A percentile compares a stretch with the other conserved stretches of the same genome.
Evolutionary conservation across 495 filamentous ascomycete genomes (phyloP).

Genomic region (Halenospora varia): DNA sequence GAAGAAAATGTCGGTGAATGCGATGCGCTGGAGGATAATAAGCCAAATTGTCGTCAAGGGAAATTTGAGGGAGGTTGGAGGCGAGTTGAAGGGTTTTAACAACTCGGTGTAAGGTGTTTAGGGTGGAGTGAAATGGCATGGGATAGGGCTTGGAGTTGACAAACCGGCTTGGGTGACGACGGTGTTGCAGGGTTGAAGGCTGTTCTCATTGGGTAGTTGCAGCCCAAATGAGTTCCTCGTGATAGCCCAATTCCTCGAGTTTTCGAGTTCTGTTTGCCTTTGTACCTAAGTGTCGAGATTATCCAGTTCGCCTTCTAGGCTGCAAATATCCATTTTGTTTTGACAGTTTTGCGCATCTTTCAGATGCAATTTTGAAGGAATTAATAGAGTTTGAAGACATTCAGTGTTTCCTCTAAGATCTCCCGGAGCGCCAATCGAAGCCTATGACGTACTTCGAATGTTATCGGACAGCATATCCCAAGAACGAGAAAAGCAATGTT

Average conservation of each 20-base stretch:
- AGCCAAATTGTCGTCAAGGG: not conserved
- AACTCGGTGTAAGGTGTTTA: slow-evolving; percentile 3
- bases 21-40: not conserved
- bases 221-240: slow-evolving; percentile 6
- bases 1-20: not conserved
- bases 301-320: too few relatives aligned
- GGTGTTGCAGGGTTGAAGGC: slow-evolving; percentile 5
- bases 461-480: not conserved
- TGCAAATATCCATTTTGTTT: too few relatives aligned
- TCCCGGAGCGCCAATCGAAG: not conserved
- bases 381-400: not conserved
- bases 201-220: slow-evolving; percentile 13
- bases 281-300: not conserved
- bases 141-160: not conserved
- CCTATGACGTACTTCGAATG: not conserved
- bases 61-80: slow-evolving; percentile 13
- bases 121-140: not conserved
- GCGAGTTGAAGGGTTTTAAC: slow-evolving; percentile 21
- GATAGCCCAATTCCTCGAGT: not conserved
- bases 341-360: too few relatives aligned
- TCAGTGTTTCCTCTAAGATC: not conserved
- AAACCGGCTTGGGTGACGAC: slow-evolving; percentile 20
- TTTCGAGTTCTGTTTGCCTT: not conserved
- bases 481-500: not conserved
- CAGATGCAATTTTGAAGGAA: too few relatives aligned